Evolutionary conservation across 225 moss, liverwort and hornwort genomes (phyloP).

Genomic region (Asterella californica): DNA sequence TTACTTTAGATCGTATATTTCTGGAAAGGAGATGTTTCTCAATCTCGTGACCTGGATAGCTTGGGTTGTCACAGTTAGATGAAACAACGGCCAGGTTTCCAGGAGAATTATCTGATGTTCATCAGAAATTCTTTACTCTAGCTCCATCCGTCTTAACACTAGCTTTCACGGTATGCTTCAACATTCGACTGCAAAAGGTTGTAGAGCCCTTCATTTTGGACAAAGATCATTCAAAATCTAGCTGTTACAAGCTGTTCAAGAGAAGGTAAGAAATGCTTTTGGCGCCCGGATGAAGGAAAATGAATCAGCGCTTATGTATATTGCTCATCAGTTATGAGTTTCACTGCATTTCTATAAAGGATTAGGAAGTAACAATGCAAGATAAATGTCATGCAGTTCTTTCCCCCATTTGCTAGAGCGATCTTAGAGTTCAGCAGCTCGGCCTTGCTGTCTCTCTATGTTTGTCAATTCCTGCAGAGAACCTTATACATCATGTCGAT

Average conservation of each 20-base stretch:
- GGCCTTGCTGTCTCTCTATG: background rate
- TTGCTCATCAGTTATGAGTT: conserved; percentile 31
- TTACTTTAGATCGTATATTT: background rate
- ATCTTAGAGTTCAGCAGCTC: background rate
- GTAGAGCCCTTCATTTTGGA: conserved; percentile 27
- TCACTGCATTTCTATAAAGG: background rate
- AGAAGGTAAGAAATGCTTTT: conserved; percentile 34
- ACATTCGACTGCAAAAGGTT: conserved; percentile 20
- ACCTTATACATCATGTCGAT: background rate
- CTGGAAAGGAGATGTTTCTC: background rate
- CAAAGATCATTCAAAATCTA: conserved; percentile 32
- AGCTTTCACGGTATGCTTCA: background rate
- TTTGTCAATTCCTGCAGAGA: background rate
- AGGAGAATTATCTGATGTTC: background rate
- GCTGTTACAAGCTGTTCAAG: conserved; percentile 21
- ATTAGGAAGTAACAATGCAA: background rate
- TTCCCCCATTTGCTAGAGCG: background rate
- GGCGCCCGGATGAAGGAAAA: conserved; percentile 38
- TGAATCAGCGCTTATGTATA: conserved; percentile 37
- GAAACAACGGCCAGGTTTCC: background rate
- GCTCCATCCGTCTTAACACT: background rate
- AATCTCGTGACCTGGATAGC: background rate
- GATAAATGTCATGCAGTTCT: background rate
- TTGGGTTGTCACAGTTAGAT: background rate
- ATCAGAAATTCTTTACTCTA: background rate